Evolutionary conservation across 2,329 filamentous ascomycete genomes (phyloP).

Genomic region (Arthrinium phaeospermum): DNA sequence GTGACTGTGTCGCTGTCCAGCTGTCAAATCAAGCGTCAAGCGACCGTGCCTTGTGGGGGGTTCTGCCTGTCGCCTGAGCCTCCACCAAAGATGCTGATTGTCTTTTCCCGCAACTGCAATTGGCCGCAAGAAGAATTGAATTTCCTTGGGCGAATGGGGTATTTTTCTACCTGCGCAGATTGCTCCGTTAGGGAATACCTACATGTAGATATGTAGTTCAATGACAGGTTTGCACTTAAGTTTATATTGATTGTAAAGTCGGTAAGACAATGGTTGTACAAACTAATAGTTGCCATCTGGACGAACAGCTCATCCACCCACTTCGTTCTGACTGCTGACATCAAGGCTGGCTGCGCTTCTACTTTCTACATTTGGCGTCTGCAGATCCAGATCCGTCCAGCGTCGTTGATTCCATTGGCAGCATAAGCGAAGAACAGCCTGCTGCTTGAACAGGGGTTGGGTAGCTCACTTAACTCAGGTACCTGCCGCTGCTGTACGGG

Average conservation of each 20-base stretch:
- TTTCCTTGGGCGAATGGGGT: not conserved
- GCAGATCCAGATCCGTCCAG: constrained; percentile 1
- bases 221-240: not conserved
- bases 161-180: not conserved
- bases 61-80: constrained; percentile 1
- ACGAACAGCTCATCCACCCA: not conserved
- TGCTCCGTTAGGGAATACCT: not conserved
- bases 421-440: not conserved
- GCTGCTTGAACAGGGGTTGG: not conserved
- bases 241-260: not conserved
- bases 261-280: not conserved
- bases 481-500: too few relatives aligned
- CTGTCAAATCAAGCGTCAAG: constrained; percentile 9
- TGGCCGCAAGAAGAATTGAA: not conserved
- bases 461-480: not conserved
- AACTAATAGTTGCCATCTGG: not conserved
- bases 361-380: constrained; percentile 11
- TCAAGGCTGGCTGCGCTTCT: not conserved
- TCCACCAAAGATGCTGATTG: not conserved
- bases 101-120: not conserved
- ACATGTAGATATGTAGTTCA: not conserved
- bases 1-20: not conserved
- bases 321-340: not conserved
- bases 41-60: constrained; percentile 8
- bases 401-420: not conserved